Base-by-base conservation (phyloP, 176 grass and related monocot species). In the Oropetium thomaeum region DNA sequence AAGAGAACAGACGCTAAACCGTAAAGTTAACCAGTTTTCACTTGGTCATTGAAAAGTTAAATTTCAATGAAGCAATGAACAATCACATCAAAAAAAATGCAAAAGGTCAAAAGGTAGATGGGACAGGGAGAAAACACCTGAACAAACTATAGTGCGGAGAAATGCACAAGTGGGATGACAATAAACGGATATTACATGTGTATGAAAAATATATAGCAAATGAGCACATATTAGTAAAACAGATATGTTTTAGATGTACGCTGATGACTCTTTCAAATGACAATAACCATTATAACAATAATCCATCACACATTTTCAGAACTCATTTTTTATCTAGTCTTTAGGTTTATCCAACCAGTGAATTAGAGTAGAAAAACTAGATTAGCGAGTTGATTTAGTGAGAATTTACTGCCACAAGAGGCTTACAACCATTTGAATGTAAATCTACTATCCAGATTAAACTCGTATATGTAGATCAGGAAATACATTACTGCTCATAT, bases 1-100 rank as follows among this genome's bases (percentile, higher is more conserved):
- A 65, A 44, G 10, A 73, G 32, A 82, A 4, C 11, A 58, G 27
- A 55, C 19, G 38, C 9, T 31, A 27, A 67, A 43, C 11, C 39
- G n/a, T 31, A 20, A 57, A 55, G 23, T 61, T 41, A 62, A n/a
- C 14, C 40, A 59, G 8, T 14, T 73, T 81, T 62, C 14, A 81
- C 5, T 52, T 16, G 25, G 11, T 13, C 5, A 4, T 43, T 41
- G 5, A 51, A 54, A 60, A 61, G 23, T 4, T 69, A 62, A 31
- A 17, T 29, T 83, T 31, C 31, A 70, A 48, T 61, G 69, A 11
- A 77, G 22, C 25, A 69, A 19, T 61, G 40, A 29, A 40, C 4
- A 69, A 22, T 35, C 14, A 59, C 39, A 69, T 67, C 14, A 17
- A n/a, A 1, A 66, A 27, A 9, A 20, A 37, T 51, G 29, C 12